Evolutionary conservation across 2,329 filamentous ascomycete genomes (phyloP).

Genomic region (Harringtonia lauricola): DNA sequence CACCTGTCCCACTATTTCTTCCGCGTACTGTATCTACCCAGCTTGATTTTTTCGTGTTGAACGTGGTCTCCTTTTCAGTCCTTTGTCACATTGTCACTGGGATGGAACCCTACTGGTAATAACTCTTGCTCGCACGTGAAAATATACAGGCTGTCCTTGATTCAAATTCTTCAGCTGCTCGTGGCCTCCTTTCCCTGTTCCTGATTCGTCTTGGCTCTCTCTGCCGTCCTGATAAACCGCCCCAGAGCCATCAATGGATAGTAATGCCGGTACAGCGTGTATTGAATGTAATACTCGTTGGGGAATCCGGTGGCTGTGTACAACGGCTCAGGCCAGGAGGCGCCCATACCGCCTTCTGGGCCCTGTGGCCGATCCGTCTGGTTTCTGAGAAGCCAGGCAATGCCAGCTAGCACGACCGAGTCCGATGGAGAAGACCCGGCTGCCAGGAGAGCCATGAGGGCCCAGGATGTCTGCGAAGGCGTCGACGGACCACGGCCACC

Average conservation of each 20-base stretch:
- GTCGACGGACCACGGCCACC: constrained; percentile 12
- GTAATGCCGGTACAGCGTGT: constrained; percentile 5
- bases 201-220: not conserved
- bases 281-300: constrained; percentile 1
- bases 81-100: too few species aligned
- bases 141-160: too few species aligned
- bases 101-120: too few species aligned
- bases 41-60: too few species aligned
- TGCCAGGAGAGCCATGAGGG: constrained; percentile 16
- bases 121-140: too few species aligned
- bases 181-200: too few species aligned
- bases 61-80: too few species aligned
- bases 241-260: constrained; percentile 6
- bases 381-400: not conserved
- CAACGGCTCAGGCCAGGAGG: constrained; percentile 2
- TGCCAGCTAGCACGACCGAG: not conserved
- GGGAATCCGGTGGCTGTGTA: constrained; percentile 6
- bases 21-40: too few species aligned
- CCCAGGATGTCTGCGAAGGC: constrained; percentile 22
- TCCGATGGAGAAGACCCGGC: not conserved
- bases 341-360: not conserved
- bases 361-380: constrained; percentile 1
- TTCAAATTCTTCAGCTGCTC: too few species aligned
- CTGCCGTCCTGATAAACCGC: not conserved
- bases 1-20: too few species aligned